Conservation (phyloP, 2,329 filamentous ascomycete genomes). For the Cercospora sp. region DNA sequence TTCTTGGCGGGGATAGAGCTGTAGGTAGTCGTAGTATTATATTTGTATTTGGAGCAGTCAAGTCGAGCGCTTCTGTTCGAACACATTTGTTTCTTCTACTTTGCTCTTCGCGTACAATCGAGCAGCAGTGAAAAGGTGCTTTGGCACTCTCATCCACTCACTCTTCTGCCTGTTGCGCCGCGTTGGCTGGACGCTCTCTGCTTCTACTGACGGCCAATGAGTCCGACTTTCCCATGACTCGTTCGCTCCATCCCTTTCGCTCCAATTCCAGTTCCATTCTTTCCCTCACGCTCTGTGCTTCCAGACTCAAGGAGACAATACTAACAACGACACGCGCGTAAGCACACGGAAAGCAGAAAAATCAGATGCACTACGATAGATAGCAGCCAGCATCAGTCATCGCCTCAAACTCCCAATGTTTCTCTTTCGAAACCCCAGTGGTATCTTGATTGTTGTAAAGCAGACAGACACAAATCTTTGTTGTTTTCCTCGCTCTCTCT, state of each 20-base stretch:
- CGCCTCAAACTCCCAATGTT: neutral
- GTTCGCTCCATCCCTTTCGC: neutral
- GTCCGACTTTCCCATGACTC: neutral
- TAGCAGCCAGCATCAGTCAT: conserved; percentile 1
- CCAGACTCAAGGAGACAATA: neutral
- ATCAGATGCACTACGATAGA: neutral
- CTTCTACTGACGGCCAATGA: neutral
- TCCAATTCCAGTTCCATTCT: neutral
- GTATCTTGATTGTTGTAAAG: conserved; percentile 3
- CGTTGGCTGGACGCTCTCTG: neutral
- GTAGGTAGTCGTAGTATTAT: neutral
- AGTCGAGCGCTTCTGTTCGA: neutral
- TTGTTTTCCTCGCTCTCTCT: neutral
- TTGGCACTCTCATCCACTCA: neutral
- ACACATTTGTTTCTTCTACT: neutral
- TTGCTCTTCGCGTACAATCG: neutral
- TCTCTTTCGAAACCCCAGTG: neutral
- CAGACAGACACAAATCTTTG: neutral
- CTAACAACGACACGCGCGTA: neutral
- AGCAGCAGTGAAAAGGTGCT: neutral
- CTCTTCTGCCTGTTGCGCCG: neutral
- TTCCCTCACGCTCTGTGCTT: neutral
- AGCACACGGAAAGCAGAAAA: neutral
- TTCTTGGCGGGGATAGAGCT: neutral
- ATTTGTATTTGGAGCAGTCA: neutral